phyloP scores from a whole-genome alignment of 2,329 filamentous ascomycete species.

The Sporothrix brasiliensis region DNA sequence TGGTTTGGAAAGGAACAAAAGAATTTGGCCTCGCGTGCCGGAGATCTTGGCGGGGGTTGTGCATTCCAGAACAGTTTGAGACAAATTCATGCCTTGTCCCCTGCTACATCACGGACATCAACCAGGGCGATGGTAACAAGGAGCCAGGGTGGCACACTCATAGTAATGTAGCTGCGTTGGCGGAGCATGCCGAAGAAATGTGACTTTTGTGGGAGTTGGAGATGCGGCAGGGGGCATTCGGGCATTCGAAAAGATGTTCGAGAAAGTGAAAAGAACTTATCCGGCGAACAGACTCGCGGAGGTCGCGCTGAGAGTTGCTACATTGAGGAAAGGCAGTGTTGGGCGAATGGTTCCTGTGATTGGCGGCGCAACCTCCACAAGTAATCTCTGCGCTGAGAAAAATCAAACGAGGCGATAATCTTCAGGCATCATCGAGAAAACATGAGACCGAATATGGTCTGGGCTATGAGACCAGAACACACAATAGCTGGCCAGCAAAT shows the following conservation, averaged over 20 bases:
- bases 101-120: conserved; percentile 1
- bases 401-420: background rate
- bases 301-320: background rate
- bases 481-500: background rate
- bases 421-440: background rate
- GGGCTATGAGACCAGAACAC: background rate
- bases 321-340: background rate
- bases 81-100: conserved; percentile 23
- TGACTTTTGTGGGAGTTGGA: background rate
- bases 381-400: background rate
- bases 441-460: background rate
- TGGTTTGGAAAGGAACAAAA: background rate
- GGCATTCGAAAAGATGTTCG: background rate
- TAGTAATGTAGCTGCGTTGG: background rate
- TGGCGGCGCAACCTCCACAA: background rate
- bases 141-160: background rate
- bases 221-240: background rate
- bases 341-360: background rate
- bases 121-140: conserved; percentile 15
- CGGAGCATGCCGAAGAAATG: no score
- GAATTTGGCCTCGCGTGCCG: conserved; percentile 8
- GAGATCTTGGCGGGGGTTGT: conserved; percentile 15
- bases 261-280: background rate
- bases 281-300: conserved; percentile 5
- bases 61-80: conserved; percentile 31